Evolutionary conservation across 2,329 filamentous ascomycete genomes (phyloP), one percentile per base, ranked within the genome.

Genomic region (Chaetomium globosum): DNA sequence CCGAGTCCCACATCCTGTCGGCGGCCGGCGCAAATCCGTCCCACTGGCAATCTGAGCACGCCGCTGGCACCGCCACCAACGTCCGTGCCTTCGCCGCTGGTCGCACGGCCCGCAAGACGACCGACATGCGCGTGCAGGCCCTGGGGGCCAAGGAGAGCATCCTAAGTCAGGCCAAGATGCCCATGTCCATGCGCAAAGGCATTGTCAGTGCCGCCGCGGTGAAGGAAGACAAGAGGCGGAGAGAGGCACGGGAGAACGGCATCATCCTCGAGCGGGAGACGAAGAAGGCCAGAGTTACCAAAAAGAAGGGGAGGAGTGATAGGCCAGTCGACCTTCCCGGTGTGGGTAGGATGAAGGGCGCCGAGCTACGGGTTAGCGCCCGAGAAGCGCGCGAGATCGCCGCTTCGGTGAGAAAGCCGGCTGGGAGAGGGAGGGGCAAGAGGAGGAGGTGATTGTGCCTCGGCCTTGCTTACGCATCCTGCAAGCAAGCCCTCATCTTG

Each of bases 241-340:
- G 81, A 49, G 92, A 97, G 76, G 95, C 95, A 1, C 87, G 84
- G 73, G 94, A 98, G 81, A 96, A 94, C 72, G 95, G 94, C 6
- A 88, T 98, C 71, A 87, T 98, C 57, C 80, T 98, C 39, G 95
- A 98, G 81, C 56, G 69, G 33, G 67, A 67, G 57, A 56, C n/a
- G 10, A 70, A 66, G 56, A 70, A 83, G 81, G 67, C 75, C 43
- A 75, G 72, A 64, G 80, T 75, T 62, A 74, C 76, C 63, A 80
- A 76, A 65, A 79, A 77, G 65, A 79, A 79, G 61, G 81, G 76
- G 56, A 65, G 73, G 65, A 70, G 75, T 77, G 81, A 87, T 68
- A 79, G 87, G 76, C 80, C 85, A 0, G 86, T 97, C 46, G 92
- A 91, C 68, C 87, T 87, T 33, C 92, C 94, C 0, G 87, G 85